phyloP scores from a whole-genome alignment of 1,139 yeast genomes.

The Pichia sp. region DNA sequence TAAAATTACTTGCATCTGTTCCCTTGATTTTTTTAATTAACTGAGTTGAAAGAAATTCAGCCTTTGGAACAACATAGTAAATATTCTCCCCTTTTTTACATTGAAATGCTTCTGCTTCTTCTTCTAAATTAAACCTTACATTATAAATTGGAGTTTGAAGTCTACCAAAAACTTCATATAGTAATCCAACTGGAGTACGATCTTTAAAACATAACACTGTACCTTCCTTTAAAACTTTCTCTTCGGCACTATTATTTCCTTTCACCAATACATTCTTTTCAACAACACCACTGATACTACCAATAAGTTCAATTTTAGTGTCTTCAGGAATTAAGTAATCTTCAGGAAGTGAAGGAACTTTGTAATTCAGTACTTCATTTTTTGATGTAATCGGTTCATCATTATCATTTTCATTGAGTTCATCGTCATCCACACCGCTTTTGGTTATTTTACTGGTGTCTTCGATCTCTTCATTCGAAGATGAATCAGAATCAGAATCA shows the following conservation, averaged over 20 bases:
- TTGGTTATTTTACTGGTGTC: constrained; percentile 26
- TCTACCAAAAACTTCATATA: constrained; percentile 88
- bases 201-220: constrained; percentile 77
- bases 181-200: constrained; percentile 65
- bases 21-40: constrained; percentile 67
- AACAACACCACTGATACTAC: constrained; percentile 62
- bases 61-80: constrained; percentile 72
- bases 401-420: constrained; percentile 37
- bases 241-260: constrained; percentile 80
- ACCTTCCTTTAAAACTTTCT: constrained; percentile 72
- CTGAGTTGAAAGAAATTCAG: constrained; percentile 74
- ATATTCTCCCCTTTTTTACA: constrained; percentile 51
- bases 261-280: constrained; percentile 67
- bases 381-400: constrained; percentile 65
- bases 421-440: constrained; percentile 22
- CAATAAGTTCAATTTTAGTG: constrained; percentile 68
- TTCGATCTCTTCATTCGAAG: constrained; percentile 22
- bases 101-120: constrained; percentile 42
- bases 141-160: constrained; percentile 79
- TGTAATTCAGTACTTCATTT: constrained; percentile 67
- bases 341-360: constrained; percentile 63
- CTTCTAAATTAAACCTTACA: constrained; percentile 55
- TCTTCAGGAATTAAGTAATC: constrained; percentile 50
- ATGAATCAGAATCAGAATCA: neutral
- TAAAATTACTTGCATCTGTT: constrained; percentile 89